phyloP scores from a whole-genome alignment of 192 early-diverging fungal genomes.

The Coemansia sp. region DNA sequence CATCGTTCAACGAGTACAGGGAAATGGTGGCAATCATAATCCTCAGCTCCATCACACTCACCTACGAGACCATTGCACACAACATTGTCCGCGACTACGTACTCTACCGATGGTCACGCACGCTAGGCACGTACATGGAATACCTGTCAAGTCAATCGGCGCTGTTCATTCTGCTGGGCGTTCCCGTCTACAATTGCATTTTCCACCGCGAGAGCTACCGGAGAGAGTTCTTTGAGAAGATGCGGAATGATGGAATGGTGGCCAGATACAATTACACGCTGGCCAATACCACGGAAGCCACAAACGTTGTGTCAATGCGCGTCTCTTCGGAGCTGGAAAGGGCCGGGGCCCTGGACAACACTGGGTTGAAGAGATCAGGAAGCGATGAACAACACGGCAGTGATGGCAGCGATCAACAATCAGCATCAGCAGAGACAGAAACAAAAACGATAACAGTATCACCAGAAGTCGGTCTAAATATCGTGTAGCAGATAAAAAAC shows the following conservation, averaged over 20 bases:
- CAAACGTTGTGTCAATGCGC: not conserved
- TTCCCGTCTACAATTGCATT: slow-evolving; percentile 45
- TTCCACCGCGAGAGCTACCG: slow-evolving; percentile 27
- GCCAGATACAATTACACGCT: slow-evolving; percentile 22
- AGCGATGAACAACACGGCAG: no score
- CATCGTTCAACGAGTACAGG: slow-evolving; percentile 49
- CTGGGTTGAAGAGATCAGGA: not conserved
- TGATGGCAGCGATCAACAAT: no score
- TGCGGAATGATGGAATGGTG: slow-evolving; percentile 41
- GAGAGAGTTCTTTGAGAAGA: slow-evolving; percentile 35
- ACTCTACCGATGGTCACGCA: slow-evolving; percentile 26
- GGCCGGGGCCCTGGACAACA: not conserved
- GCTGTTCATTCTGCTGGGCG: slow-evolving; percentile 23
- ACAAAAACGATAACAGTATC: not conserved
- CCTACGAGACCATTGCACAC: slow-evolving; percentile 34
- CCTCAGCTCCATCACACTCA: slow-evolving; percentile 14
- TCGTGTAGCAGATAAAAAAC: not conserved
- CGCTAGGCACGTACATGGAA: slow-evolving; percentile 22
- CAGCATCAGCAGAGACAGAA: not conserved
- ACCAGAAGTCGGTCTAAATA: not conserved
- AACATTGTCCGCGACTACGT: slow-evolving; percentile 28
- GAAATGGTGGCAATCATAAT: slow-evolving; percentile 43
- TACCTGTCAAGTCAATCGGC: slow-evolving; percentile 26
- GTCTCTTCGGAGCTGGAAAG: not conserved
- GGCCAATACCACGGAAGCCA: not conserved